Base-by-base conservation (phyloP, 352 stramenopile species). In the Pythium brachiatum region DNA sequence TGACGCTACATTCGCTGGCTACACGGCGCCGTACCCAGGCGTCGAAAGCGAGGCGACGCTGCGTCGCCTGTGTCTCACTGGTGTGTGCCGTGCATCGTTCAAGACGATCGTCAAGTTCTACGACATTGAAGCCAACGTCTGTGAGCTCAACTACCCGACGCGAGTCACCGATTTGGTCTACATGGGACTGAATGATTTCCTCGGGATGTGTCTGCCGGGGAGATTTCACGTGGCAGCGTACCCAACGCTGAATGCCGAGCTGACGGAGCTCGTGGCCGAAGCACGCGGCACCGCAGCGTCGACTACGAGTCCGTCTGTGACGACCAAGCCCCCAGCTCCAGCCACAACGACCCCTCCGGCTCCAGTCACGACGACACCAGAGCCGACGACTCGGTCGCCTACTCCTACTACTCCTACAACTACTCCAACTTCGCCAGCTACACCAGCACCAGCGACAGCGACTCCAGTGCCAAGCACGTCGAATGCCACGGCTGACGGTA, bases 61-160 rank as follows among this genome's bases (percentile, higher is more conserved):
- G 9, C 57, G 57, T 8, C 9, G 20, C 21, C 38, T 27, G 32
- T 64, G 56, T 13, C 25, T 57, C 15, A 21, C 21, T n/a, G 57
- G 46, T 1, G 21, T 32, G 21, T 64, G 32, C 16, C 18, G 47
- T 32, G 46, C 20, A 20, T 34, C 57, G 26, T 51, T 64, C 32
- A 54, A 64, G 11, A n/a, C 27, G 13, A 39, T 64, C 34, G 47
- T 64, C 23, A 31, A 36, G 29, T 64, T 64, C n/a, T 27, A 32
- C 26, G 57, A 57, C 44, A 57, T 64, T 21, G 11, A 57, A 15
- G 3, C 11, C 20, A 12, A 50, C 32, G 47, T 57, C 23, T 56
- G 57, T 21, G 57, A 64, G 57, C 38, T 64, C 57, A 34, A 64
- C 36, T 64, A 57, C 34, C 57, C 47, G 8, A 25, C 31, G 8